These are phyloP conservation scores for Saccharomycopsis sp. DNA, from an alignment of 805 yeast species.

Conservation along the genomic window DNA sequence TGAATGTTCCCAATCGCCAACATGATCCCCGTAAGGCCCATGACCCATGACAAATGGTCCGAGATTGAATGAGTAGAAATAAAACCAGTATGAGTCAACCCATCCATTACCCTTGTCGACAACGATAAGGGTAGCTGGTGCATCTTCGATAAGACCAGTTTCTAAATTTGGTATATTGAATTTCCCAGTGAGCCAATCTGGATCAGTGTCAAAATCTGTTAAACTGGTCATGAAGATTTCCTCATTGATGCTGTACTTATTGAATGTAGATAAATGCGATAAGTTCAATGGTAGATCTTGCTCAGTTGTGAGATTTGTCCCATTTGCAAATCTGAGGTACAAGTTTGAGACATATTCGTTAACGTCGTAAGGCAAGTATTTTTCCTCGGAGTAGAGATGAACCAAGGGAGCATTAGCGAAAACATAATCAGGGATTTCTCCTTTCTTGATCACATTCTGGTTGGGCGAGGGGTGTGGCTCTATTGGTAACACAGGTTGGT, in stretches of 20 bases:
- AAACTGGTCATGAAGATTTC: constrained; percentile 55
- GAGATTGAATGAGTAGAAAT: constrained; percentile 85
- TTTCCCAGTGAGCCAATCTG: constrained; percentile 80
- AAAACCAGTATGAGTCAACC: constrained; percentile 96
- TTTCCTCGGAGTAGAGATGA: constrained; percentile 82
- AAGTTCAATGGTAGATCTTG: constrained; percentile 28
- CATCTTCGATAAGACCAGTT: constrained; percentile 64
- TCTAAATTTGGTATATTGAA: constrained; percentile 60
- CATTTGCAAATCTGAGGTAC: constrained; percentile 46
- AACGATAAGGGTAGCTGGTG: constrained; percentile 75
- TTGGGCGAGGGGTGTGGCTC: constrained; percentile 27
- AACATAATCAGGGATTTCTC: constrained; percentile 59
- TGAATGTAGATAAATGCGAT: constrained; percentile 21
- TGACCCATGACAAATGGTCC: constrained; percentile 97
- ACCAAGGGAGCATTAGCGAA: constrained; percentile 69
- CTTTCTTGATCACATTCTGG: constrained; percentile 37
- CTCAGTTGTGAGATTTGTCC: constrained; percentile 32
- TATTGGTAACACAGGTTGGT: constrained; percentile 32
- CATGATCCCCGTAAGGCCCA: constrained; percentile 96
- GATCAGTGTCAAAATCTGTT: constrained; percentile 63
- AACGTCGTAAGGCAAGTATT: constrained; percentile 78
- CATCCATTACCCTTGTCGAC: constrained; percentile 92
- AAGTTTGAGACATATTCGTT: constrained; percentile 62
- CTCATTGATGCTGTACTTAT: constrained; percentile 29
- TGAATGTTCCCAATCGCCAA: constrained; percentile 98